phyloP scores from a whole-genome alignment of 805 yeast species.

The Saccharomyces kudriavzevii region DNA sequence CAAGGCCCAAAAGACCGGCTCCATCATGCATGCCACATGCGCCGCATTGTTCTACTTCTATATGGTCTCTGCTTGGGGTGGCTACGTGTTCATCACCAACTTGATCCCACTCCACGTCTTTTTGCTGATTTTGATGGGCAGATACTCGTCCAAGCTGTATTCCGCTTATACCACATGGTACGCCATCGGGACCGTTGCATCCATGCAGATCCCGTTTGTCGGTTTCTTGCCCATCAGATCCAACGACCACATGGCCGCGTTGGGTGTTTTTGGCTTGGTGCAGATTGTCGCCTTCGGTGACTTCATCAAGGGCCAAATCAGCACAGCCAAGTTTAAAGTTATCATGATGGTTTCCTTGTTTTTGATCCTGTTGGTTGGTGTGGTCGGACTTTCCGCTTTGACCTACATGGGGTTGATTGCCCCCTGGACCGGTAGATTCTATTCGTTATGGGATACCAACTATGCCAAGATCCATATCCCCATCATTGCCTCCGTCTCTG shows the following conservation, averaged over 20 bases:
- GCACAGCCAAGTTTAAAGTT: slow-evolving; percentile 64
- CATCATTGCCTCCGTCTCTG: slow-evolving; percentile 96
- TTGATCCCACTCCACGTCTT: slow-evolving; percentile 93
- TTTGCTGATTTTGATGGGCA: slow-evolving; percentile 85
- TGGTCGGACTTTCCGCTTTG: slow-evolving; percentile 63
- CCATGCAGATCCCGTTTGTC: slow-evolving; percentile 99
- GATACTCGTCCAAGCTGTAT: slow-evolving; percentile 75
- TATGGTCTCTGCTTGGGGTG: slow-evolving; percentile 99
- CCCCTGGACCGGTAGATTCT: slow-evolving; percentile 99
- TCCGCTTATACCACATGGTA: slow-evolving; percentile 96
- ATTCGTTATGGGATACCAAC: slow-evolving; percentile 95
- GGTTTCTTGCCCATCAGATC: slow-evolving; percentile 96
- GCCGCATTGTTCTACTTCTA: slow-evolving; percentile 89
- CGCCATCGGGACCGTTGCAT: slow-evolving; percentile 91
- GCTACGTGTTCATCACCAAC: slow-evolving; percentile 96
- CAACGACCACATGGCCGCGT: slow-evolving; percentile 96
- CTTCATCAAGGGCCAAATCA: slow-evolving; percentile 65
- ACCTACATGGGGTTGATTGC: slow-evolving; percentile 92
- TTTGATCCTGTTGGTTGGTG: slow-evolving; percentile 52
- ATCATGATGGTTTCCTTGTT: slow-evolving; percentile 54
- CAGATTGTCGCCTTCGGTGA: slow-evolving; percentile 85
- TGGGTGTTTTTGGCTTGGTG: slow-evolving; percentile 91
- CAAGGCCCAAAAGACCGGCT: slow-evolving; percentile 85
- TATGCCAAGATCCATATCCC: slow-evolving; percentile 98
- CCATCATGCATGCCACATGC: slow-evolving; percentile 71